Evolutionary conservation across 805 yeast species (phyloP).

Genomic region (Pichia manshurica): DNA sequence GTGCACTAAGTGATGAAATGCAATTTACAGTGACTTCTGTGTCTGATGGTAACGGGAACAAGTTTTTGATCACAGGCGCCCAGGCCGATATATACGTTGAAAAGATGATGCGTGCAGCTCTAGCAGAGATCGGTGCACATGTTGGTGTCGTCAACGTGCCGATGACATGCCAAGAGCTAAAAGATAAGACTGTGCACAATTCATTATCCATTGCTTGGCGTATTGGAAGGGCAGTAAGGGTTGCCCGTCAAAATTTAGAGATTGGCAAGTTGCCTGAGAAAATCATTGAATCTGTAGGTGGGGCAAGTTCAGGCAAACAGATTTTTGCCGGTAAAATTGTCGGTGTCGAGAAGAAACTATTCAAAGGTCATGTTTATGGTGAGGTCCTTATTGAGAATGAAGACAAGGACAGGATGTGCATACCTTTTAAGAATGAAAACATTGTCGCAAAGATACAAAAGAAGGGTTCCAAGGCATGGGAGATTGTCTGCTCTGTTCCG

Average conservation of each 20-base stretch:
- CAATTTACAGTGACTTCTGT: background rate
- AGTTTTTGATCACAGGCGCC: background rate
- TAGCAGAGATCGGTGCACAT: background rate
- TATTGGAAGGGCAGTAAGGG: background rate
- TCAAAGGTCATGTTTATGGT: background rate
- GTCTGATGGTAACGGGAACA: background rate
- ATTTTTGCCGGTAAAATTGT: background rate
- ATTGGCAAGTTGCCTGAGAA: background rate
- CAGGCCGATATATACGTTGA: background rate
- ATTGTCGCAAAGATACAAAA: background rate
- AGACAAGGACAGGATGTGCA: background rate
- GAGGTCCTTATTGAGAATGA: background rate
- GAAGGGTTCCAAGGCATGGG: background rate
- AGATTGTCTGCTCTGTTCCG: background rate
- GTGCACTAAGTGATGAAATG: background rate
- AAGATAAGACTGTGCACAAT: background rate
- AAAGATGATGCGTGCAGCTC: background rate
- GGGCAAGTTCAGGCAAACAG: background rate
- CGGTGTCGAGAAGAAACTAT: background rate
- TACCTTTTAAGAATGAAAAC: slow-evolving; percentile 1
- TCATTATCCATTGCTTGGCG: background rate
- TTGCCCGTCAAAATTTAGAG: background rate
- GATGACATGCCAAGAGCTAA: background rate
- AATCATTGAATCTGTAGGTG: background rate
- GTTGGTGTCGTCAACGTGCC: background rate